These are phyloP conservation scores for Ilyonectria mors-panacis DNA, from an alignment of 2,329 filamentous ascomycete species.

Conservation along the genomic window DNA sequence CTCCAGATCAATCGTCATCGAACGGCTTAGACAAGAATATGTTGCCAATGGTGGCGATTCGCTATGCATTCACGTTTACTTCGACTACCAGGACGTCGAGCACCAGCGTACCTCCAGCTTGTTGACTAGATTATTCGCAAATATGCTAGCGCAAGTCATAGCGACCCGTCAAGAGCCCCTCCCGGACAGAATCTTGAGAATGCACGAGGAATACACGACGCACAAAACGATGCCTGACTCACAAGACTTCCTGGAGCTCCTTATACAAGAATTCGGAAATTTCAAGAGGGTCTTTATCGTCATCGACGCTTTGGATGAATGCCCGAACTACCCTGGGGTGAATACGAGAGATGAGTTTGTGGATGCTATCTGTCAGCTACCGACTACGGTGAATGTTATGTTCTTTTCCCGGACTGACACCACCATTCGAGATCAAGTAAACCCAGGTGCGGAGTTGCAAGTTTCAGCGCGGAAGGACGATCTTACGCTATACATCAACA, in stretches of 20 bases:
- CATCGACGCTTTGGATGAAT: constrained; percentile 5
- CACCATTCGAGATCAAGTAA: neutral
- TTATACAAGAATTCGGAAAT: neutral
- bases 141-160: constrained; percentile 5
- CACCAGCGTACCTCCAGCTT: neutral
- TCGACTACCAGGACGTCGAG: constrained; percentile 4
- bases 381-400: neutral
- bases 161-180: neutral
- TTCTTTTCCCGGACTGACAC: neutral
- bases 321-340: neutral
- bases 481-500: neutral
- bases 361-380: neutral
- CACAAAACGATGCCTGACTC: neutral
- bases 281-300: constrained; percentile 5
- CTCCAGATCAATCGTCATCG: neutral
- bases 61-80: constrained; percentile 3
- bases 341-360: neutral
- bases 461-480: constrained; percentile 3
- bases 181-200: neutral
- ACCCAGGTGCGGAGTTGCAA: neutral
- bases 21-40: neutral
- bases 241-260: neutral
- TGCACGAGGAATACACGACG: neutral
- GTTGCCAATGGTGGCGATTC: neutral
- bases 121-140: neutral